These are phyloP conservation scores for Daphne laureola DNA, from an alignment of 441 rosid genomes.

Conservation along the genomic window DNA sequence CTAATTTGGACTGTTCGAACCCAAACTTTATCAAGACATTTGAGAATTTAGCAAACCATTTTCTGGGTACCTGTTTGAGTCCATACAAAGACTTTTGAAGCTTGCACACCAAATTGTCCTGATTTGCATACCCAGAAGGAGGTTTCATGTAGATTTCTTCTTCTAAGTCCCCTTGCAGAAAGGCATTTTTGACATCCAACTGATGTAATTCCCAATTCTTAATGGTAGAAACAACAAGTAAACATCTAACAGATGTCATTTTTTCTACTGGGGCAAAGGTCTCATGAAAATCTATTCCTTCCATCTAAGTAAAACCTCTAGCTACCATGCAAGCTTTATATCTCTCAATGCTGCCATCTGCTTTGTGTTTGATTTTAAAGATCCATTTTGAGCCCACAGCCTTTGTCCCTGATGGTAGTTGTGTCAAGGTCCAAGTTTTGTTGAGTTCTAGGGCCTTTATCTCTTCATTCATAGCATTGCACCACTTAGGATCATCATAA, in stretches of 20 bases:
- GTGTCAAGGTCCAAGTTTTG: not conserved
- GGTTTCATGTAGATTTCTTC: conserved; percentile 5
- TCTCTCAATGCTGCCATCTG: not conserved
- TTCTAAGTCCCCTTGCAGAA: not conserved
- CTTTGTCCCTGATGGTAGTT: not conserved
- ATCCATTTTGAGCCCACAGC: not conserved
- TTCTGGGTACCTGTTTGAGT: not conserved
- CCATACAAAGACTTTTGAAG: conserved; percentile 2
- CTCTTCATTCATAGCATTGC: not conserved
- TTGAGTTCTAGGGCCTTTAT: not conserved
- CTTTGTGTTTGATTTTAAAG: not conserved
- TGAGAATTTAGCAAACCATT: not conserved
- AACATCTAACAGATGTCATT: not conserved
- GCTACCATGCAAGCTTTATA: not conserved
- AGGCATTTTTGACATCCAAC: conserved; percentile 4
- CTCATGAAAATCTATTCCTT: not conserved
- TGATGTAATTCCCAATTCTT: not conserved
- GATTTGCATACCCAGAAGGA: not conserved
- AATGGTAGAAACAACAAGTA: not conserved
- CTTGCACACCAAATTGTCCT: not conserved
- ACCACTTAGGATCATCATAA: not conserved
- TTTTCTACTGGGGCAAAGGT: not conserved
- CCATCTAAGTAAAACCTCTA: not conserved
- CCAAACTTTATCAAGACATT: not conserved
- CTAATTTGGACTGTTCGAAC: not conserved